Evolutionary conservation across 2,329 filamentous ascomycete genomes (phyloP), one percentile per base, ranked within the genome.

Genomic region (Diaporthe velutina): DNA sequence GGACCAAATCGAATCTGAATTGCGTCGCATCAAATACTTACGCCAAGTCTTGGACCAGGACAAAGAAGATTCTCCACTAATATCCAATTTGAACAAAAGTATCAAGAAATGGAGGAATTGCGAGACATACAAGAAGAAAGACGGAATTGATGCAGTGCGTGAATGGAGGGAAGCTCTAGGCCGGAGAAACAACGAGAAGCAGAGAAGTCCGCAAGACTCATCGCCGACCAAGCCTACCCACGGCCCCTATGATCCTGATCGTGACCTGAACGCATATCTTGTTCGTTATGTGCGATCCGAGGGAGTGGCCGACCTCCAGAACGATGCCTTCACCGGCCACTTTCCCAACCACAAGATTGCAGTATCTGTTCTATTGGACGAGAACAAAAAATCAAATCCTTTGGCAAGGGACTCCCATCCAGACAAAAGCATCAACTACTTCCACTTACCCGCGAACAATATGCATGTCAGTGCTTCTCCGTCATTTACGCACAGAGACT

Each of bases 381-480:
- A 67, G 1, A 8, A 67, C 15, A 3, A 35, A 15, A 17, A 1
- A 19, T 22, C 40, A 8, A 66, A 66, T 4, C 30, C 42, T 1
- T 8, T 48, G 15, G 45, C 61, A 19, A 58, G 30, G 28, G 30
- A 35, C 3, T 28, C 6, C 3, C 12, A 40, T 3, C 61, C 17
- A 15, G 15, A 68, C 15, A 2, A 25, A 12, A 40, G n/a, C 15
- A 68, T 68, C 15, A 68, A n/a, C 4, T 72, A 72, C 38, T 72
- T 72, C n/a, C 57, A 72, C 10, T 25, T 72, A 2, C 70, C 70
- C 22, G 28, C 40, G 2, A 72, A 72, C 10, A 72, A 72, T 19
- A 66, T 72, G 57, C 8, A 55, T 9, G 35, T 71, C 2, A 58
- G 35, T 71, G 2, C 13, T 13, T 12, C 30, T 13, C 19, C 4